These are phyloP conservation scores for Davidsoniella eucalypti DNA, from an alignment of 2,329 filamentous ascomycete species.

Conservation along the genomic window DNA sequence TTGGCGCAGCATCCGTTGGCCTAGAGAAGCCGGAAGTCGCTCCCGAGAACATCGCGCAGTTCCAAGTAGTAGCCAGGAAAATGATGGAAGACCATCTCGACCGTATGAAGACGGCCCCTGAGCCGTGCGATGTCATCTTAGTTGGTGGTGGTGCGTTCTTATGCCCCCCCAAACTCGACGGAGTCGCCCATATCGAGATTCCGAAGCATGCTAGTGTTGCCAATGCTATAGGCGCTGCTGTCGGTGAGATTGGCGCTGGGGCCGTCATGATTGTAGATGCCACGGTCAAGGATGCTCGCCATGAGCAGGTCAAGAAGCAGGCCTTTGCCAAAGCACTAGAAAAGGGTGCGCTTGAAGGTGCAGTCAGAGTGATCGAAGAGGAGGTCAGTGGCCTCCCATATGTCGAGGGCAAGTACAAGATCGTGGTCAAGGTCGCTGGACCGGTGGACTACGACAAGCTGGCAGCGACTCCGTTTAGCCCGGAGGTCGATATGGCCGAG, in stretches of 20 bases:
- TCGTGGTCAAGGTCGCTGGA: conserved; percentile 15
- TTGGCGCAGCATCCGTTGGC: conserved; percentile 18
- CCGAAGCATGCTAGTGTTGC: conserved; percentile 15
- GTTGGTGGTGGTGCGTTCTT: conserved; percentile 16
- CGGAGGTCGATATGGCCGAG: background rate
- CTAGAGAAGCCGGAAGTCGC: conserved; percentile 9
- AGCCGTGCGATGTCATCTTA: conserved; percentile 15
- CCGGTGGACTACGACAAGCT: conserved; percentile 14
- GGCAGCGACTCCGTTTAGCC: conserved; percentile 6
- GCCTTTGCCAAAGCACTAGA: conserved; percentile 14
- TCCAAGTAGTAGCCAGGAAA: conserved; percentile 9
- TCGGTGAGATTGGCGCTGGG: conserved; percentile 15
- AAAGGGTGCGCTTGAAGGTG: conserved; percentile 13
- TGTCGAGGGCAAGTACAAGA: conserved; percentile 15
- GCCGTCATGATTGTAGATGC: conserved; percentile 15
- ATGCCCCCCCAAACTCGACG: conserved; percentile 14
- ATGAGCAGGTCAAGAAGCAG: conserved; percentile 12
- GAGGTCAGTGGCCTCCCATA: conserved; percentile 16
- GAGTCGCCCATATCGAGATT: conserved; percentile 14
- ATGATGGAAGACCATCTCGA: conserved; percentile 16
- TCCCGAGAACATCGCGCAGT: conserved; percentile 14
- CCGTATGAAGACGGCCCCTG: conserved; percentile 15
- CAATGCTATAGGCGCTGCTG: conserved; percentile 16
- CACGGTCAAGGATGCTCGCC: conserved; percentile 12
- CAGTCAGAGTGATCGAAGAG: conserved; percentile 15